Percentiles rank a stretch among this genome's conserved stretches.
phyloP scores from a whole-genome alignment of 208 protist species.

The Wallacemonas sp. region DNA sequence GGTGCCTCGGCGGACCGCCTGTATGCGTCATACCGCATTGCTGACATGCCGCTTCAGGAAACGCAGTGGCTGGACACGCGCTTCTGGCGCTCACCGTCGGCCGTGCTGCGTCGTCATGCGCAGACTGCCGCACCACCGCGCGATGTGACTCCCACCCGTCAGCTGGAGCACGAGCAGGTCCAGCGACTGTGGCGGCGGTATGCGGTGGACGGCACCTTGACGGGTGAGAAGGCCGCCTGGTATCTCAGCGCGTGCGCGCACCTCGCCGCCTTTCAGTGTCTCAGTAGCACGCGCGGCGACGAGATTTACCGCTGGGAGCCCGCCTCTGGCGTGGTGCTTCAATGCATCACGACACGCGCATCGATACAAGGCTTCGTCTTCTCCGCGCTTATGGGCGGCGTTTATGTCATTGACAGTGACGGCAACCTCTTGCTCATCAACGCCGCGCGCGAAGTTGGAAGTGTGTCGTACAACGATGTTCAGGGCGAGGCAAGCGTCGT shows the following conservation, averaged over 20 bases:
- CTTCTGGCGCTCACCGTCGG: conserved; percentile 34
- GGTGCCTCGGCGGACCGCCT: conserved; percentile 13
- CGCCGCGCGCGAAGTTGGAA: conserved; percentile 55
- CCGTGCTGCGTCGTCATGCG: neutral
- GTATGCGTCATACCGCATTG: conserved; percentile 38
- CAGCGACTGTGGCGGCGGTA: neutral
- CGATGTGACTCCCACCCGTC: neutral
- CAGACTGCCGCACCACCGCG: conserved; percentile 8
- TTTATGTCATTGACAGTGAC: conserved; percentile 61
- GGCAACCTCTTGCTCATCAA: conserved; percentile 71
- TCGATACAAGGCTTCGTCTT: conserved; percentile 55
- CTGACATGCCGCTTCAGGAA: conserved; percentile 28
- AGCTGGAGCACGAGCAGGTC: neutral
- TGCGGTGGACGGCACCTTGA: neutral
- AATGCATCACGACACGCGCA: conserved; percentile 37
- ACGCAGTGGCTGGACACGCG: conserved; percentile 70
- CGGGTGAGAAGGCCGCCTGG: conserved; percentile 22
- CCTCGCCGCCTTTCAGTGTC: conserved; percentile 62
- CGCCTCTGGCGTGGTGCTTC: conserved; percentile 53
- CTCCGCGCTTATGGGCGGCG: conserved; percentile 58
- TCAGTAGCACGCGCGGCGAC: conserved; percentile 47
- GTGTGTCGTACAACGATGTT: neutral
- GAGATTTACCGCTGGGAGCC: conserved; percentile 70
- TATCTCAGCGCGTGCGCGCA: conserved; percentile 31
- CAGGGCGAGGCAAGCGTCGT: conserved; percentile 1